Base-by-base conservation (phyloP, 352 stramenopile species). In the Globisporangium ultimum region DNA sequence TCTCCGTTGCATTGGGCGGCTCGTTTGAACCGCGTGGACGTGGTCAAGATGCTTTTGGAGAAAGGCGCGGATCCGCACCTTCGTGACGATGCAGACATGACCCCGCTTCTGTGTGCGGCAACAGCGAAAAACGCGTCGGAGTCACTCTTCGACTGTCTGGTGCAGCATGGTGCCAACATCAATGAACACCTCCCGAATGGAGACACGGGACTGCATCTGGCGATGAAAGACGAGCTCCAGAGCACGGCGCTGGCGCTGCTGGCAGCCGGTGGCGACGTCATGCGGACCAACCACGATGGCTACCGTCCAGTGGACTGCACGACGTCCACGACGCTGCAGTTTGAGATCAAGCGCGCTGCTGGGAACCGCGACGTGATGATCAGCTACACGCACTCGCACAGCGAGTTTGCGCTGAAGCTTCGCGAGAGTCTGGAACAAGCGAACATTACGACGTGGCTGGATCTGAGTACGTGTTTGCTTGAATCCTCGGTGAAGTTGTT, bases 321-420 rank as follows among this genome's bases (percentile, higher is more conserved):
- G n/a, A 90, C 84, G 1, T 91, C 84, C 12, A 90, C 82, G 12
- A 76, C 80, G 57, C 67, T 94, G 17, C 84, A 91, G 57, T 94
- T 91, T 49, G 80, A 89, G 48, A 88, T 93, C 60, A 93, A 93
- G 58, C 76, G 78, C 24, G 80, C 76, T 21, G 83, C 83, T 0
- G 85, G 85, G 6, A 83, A 87, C 40, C 85, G 85, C 32, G 85
- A 95, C 48, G 85, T 95, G 14, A 93, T 95, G 83, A 95, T 95
- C 63, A 91, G 78, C 59, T 95, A 95, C 70, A 93, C 85, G 18
- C 85, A 92, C 63, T 91, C 85, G 17, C 83, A 91, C 55, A 63
- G 67, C 38, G 75, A 88, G 53, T 92, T 94, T 66, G 84, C 82
- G 5, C 70, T 72, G 4, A 86, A 89, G 48, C 68, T 91, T 58